Base-by-base conservation (phyloP, 306 rosid species). In the Cercis canadensis region DNA sequence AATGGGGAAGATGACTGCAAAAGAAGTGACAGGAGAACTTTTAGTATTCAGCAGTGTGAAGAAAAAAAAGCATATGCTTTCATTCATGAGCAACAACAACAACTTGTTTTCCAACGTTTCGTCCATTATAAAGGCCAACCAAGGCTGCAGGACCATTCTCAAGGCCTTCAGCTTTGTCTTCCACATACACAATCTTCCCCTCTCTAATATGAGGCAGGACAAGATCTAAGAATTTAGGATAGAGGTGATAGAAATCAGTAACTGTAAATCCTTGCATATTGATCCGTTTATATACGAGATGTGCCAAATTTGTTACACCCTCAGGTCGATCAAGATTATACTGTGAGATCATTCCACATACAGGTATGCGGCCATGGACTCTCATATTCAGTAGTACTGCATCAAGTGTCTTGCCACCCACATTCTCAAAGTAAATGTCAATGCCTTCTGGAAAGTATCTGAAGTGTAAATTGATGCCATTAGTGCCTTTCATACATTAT, bases 301-400 rank as follows among this genome's bases (percentile, higher is more conserved):
- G 31, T 44, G 66, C 18, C 71, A 80, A 80, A 64, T 50, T 80
- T 29, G 74, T 70, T 36, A 80, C 57, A 8, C 84, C 81, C 19
- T 75, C 78, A 10, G 12, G 67, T 54, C 65, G 72, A 16, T 33
- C 29, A 32, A 80, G 85, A 65, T 71, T 71, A 11, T 75, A 71
- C 67, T 81, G 78, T 11, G 81, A 81, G 47, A 81, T 1, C 85
- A 81, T 81, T 66, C 85, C 85, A 29, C 81, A 81, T 0, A 58
- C 44, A 0, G 67, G 56, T 34, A 81, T 81, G 46, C 78, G 75
- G 0, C 81, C 72, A 17, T 60, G 62, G 2, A 14, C 1, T 71
- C 67, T 65, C 78, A 81, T 81, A 11, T 81, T 81, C 31, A 4
- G 5, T 0, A 81, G 78, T 11, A 71, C 78, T 4, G 68, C 78